These are phyloP conservation scores for Eucalyptus lansdowneana DNA, from an alignment of 345 rosid genomes.

Conservation along the genomic window DNA sequence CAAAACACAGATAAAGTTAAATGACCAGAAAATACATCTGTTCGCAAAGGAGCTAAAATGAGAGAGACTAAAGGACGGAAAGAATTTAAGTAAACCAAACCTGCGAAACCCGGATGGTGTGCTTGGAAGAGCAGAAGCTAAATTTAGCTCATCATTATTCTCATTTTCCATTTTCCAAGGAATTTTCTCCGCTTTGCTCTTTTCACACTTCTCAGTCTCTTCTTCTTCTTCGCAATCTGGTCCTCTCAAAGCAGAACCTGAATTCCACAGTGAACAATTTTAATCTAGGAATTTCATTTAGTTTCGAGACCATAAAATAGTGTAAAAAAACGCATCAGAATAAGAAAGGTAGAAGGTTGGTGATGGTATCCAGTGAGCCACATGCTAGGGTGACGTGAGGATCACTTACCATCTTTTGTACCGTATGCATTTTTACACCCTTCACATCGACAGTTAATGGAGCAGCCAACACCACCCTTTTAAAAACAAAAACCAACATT, in stretches of 20 bases:
- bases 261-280: background rate
- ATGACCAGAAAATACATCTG: background rate
- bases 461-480: constrained; percentile 97
- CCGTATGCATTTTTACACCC: constrained; percentile 94
- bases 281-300: background rate
- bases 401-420: constrained; percentile 70
- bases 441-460: constrained; percentile 93
- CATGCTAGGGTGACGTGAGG: background rate
- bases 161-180: constrained; percentile 25
- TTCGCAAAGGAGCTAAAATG: background rate
- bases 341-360: background rate
- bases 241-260: constrained; percentile 48
- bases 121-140: constrained; percentile 38
- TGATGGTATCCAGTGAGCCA: background rate
- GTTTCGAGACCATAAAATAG: background rate
- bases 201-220: constrained; percentile 43
- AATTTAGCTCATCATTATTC: constrained; percentile 45
- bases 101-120: constrained; percentile 70
- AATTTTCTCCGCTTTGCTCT: constrained; percentile 7
- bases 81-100: constrained; percentile 10
- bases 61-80: background rate
- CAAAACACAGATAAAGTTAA: background rate
- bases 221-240: constrained; percentile 49
- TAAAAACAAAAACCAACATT: background rate
- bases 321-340: background rate